Percentiles rank a stretch among this genome's conserved stretches.
phyloP scores from a whole-genome alignment of 805 yeast species.

The Candida boleticola region DNA sequence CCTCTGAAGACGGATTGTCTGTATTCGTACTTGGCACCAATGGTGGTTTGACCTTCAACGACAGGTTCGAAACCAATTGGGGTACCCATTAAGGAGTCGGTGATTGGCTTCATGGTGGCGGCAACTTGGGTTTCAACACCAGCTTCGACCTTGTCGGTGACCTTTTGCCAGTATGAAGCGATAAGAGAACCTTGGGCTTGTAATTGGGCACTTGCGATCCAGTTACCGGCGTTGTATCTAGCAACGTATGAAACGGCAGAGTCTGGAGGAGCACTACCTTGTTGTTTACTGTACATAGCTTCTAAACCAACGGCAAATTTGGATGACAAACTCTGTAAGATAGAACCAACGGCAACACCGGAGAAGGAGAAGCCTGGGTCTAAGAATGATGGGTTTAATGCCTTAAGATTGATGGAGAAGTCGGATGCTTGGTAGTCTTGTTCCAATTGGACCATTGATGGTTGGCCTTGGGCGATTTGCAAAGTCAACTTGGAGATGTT shows the following conservation, averaged over 20 bases:
- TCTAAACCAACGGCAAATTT: constrained; percentile 87
- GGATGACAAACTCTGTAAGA: constrained; percentile 85
- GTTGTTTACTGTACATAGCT: constrained; percentile 80
- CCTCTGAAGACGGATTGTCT: constrained; percentile 96
- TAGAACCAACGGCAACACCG: constrained; percentile 90
- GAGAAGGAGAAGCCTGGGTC: constrained; percentile 61
- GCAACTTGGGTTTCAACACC: constrained; percentile 85
- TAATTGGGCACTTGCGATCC: constrained; percentile 92
- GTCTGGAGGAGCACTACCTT: constrained; percentile 72
- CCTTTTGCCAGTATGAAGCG: constrained; percentile 92
- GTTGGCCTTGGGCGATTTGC: constrained; percentile 87
- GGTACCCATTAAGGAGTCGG: constrained; percentile 71
- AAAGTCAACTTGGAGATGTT: constrained; percentile 80
- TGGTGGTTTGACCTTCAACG: constrained; percentile 86
- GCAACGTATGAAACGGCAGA: constrained; percentile 87
- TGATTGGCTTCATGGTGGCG: constrained; percentile 72
- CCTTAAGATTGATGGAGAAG: constrained; percentile 83
- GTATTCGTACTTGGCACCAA: constrained; percentile 97
- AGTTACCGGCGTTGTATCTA: constrained; percentile 82
- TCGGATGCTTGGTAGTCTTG: constrained; percentile 93
- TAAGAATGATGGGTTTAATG: constrained; percentile 81
- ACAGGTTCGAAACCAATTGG: constrained; percentile 82
- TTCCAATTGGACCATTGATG: constrained; percentile 91
- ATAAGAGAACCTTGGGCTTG: constrained; percentile 89
- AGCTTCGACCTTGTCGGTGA: constrained; percentile 90